Evolutionary conservation across 2,329 filamentous ascomycete genomes (phyloP), one percentile per base, ranked within the genome.

Genomic region (Magnaporthiopsis rhizophila): DNA sequence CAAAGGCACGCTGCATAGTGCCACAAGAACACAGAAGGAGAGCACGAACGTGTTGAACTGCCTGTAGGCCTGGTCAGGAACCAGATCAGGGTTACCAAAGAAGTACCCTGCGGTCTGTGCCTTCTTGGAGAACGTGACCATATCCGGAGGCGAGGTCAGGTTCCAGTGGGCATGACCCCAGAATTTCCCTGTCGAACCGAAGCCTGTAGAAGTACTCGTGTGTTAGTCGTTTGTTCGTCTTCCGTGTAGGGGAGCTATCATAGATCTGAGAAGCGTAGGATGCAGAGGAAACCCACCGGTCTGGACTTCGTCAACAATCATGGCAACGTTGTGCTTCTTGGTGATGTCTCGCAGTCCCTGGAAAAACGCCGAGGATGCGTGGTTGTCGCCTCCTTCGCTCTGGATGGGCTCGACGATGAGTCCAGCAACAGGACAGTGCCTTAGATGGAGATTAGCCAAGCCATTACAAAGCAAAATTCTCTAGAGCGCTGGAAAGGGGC

Each of bases 101-200:
- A 90, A 94, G 80, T 92, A 94, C 3, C 90, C 90, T 15, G 90
- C 90, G 21, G 90, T 89, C 78, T 94, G 90, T 2, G 90, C 90
- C 79, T 94, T 94, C 83, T 94, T 94, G 69, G 85, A 89, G 80
- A 94, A 94, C 34, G 90, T 93, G n/a, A 94, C 90, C 78, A 94
- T 92, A 74, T 94, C 90, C 1, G 90, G 90, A 28, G 90, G 88
- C 13, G 85, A 79, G 57, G 79, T 71, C 58, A 93, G 80, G 72
- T 88, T 83, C 90, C 90, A 94, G 83, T 93, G 90, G 69, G 92
- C 89, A 75, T 94, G 90, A 18, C 89, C 90, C 90, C 90, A 94
- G 83, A 93, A 92, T 72, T 90, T 91, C 65, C 90, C 90, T 0
- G 90, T 94, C n/a, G 90, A 90, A 71, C 90, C 90, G 62, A 93